Percentiles rank a stretch among this genome's conserved stretches.
phyloP scores from a whole-genome alignment of 495 filamentous ascomycete genomes.

The Aspergillus baeticus region DNA sequence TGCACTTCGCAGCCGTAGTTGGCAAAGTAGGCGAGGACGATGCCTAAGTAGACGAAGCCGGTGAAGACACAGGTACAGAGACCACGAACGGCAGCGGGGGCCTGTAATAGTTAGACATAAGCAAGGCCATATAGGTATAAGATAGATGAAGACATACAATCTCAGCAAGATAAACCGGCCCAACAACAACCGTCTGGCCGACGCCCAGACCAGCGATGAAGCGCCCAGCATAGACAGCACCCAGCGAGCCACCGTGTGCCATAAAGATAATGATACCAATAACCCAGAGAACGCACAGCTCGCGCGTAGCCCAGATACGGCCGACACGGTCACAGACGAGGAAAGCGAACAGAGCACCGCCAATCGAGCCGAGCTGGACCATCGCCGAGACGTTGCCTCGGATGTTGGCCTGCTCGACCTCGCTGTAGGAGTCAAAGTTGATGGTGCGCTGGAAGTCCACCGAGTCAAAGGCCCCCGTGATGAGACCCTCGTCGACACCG shows the following conservation, averaged over 20 bases:
- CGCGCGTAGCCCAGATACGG: constrained; percentile 67
- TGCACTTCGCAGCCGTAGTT: constrained; percentile 57
- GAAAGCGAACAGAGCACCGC: constrained; percentile 65
- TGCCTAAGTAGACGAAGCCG: constrained; percentile 50
- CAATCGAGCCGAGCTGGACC: constrained; percentile 70
- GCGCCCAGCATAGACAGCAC: constrained; percentile 63
- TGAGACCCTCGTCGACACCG: constrained; percentile 69
- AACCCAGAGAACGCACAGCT: constrained; percentile 65
- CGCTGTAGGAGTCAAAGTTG: constrained; percentile 51
- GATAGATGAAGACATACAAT: constrained; percentile 37
- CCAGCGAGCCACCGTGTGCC: constrained; percentile 56
- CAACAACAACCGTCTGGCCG: constrained; percentile 67
- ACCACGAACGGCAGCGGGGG: constrained; percentile 61
- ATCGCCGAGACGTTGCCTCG: constrained; percentile 70
- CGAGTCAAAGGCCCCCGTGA: constrained; percentile 64
- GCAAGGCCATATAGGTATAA: background rate
- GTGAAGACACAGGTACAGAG: constrained; percentile 70
- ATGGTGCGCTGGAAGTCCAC: constrained; percentile 60
- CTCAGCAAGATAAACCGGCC: constrained; percentile 50
- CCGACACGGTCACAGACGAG: constrained; percentile 66
- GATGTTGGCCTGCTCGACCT: constrained; percentile 56
- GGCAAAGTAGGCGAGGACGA: constrained; percentile 51
- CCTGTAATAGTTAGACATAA: constrained; percentile 9
- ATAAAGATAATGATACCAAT: constrained; percentile 69
- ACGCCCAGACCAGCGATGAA: constrained; percentile 70